Evolutionary conservation across 768 basidiomycete genomes (phyloP).

Genomic region (Tremella mesenterica): DNA sequence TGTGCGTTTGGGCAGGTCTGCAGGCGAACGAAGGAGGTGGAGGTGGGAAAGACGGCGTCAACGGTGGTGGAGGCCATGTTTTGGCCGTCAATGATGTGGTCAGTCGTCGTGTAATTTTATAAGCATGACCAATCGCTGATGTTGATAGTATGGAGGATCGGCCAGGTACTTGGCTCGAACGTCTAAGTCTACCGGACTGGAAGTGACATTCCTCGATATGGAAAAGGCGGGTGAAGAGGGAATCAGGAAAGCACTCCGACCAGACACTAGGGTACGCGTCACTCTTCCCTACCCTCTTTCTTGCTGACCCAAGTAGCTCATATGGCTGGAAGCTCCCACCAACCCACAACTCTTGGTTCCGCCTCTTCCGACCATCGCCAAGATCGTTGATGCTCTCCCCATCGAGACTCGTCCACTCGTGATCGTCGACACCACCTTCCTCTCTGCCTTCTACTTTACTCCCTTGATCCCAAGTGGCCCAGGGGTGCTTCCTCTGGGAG

Average conservation of each 20-base stretch:
- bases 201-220: conserved; percentile 72
- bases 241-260: conserved; percentile 57
- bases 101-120: conserved; percentile 7
- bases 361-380: conserved; percentile 63
- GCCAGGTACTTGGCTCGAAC: conserved; percentile 51
- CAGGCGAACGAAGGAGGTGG: conserved; percentile 36
- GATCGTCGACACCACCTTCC: conserved; percentile 89
- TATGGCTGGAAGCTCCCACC: conserved; percentile 93
- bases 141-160: conserved; percentile 67
- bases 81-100: conserved; percentile 77
- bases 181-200: conserved; percentile 32
- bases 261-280: conserved; percentile 67
- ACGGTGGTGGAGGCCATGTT: conserved; percentile 64
- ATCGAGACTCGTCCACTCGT: conserved; percentile 54
- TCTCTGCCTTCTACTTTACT: conserved; percentile 82
- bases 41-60: conserved; percentile 47
- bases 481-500: conserved; percentile 53
- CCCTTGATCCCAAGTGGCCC: conserved; percentile 53
- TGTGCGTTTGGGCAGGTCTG: conserved; percentile 53
- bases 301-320: conserved; percentile 51
- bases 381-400: conserved; percentile 56
- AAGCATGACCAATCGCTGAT: neutral
- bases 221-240: conserved; percentile 60
- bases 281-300: neutral
- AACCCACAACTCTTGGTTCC: conserved; percentile 87